Conservation (phyloP, 1,139 yeast genomes). For the Yamadazyma triangularis region DNA sequence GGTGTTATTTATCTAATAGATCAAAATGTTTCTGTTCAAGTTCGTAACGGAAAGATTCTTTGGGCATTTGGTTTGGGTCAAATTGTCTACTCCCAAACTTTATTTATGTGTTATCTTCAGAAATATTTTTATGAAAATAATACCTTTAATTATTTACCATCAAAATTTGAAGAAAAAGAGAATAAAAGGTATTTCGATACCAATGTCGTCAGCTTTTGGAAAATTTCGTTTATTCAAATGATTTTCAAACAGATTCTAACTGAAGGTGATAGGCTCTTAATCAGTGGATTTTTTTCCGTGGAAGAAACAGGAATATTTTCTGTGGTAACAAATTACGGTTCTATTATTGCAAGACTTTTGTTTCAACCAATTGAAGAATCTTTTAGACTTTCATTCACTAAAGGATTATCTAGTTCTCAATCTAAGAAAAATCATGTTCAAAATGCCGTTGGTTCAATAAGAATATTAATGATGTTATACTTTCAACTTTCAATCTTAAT, state of each 20-base stretch:
- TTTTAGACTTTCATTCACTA: conserved; percentile 65
- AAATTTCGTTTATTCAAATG: conserved; percentile 68
- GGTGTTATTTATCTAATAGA: conserved; percentile 3
- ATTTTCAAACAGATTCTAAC: conserved; percentile 82
- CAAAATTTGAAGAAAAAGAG: conserved; percentile 4
- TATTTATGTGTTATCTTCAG: conserved; percentile 23
- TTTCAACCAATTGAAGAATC: conserved; percentile 92
- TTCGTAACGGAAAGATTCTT: conserved; percentile 43
- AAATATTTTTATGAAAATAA: background rate
- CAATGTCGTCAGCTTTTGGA: conserved; percentile 37
- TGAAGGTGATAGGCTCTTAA: conserved; percentile 83
- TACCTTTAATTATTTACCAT: conserved; percentile 4
- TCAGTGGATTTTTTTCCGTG: conserved; percentile 64
- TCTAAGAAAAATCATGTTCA: conserved; percentile 7
- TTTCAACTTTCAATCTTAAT: conserved; percentile 42
- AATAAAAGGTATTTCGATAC: conserved; percentile 19
- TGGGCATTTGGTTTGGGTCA: conserved; percentile 77
- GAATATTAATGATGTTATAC: conserved; percentile 33
- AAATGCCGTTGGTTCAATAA: conserved; percentile 18
- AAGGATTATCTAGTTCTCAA: conserved; percentile 33
- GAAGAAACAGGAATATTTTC: conserved; percentile 89
- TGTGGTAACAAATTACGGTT: conserved; percentile 82
- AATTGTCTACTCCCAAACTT: conserved; percentile 53
- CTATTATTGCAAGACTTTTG: conserved; percentile 75
- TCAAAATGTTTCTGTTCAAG: conserved; percentile 15